Evolutionary conservation across 2,329 filamentous ascomycete genomes (phyloP).

Genomic region (Dactylonectria macrodidyma): DNA sequence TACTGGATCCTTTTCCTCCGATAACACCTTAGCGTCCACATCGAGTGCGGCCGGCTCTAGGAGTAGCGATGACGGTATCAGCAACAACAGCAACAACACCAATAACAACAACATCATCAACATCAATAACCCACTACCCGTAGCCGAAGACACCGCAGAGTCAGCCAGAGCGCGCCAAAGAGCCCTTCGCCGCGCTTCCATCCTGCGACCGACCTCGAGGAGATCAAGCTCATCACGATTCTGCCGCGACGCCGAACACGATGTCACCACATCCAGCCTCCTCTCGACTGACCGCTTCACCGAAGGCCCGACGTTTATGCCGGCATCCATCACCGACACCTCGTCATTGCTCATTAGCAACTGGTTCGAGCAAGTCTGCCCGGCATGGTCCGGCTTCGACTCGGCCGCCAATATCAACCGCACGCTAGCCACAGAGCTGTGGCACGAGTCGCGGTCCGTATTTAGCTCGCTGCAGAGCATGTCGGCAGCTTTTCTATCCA

Average conservation of each 20-base stretch:
- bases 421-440: conserved; percentile 54
- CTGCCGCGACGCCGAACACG: conserved; percentile 13
- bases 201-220: conserved; percentile 4
- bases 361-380: conserved; percentile 59
- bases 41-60: conserved; percentile 2
- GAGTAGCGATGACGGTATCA: not conserved
- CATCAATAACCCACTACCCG: not conserved
- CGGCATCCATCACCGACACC: conserved; percentile 47
- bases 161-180: not conserved
- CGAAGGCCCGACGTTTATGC: conserved; percentile 33
- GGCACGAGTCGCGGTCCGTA: conserved; percentile 55
- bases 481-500: conserved; percentile 56
- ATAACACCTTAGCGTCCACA: not conserved
- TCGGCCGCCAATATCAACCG: conserved; percentile 57
- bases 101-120: no score
- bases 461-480: conserved; percentile 58
- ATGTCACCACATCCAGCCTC: conserved; percentile 16
- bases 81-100: no score
- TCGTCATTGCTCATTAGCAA: conserved; percentile 53
- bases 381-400: conserved; percentile 59
- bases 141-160: not conserved
- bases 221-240: not conserved
- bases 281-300: conserved; percentile 34
- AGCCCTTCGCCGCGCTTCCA: not conserved
- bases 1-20: not conserved